These are phyloP conservation scores for Yamagishiella unicocca DNA, from an alignment of 139 green algal species.

Conservation along the genomic window DNA sequence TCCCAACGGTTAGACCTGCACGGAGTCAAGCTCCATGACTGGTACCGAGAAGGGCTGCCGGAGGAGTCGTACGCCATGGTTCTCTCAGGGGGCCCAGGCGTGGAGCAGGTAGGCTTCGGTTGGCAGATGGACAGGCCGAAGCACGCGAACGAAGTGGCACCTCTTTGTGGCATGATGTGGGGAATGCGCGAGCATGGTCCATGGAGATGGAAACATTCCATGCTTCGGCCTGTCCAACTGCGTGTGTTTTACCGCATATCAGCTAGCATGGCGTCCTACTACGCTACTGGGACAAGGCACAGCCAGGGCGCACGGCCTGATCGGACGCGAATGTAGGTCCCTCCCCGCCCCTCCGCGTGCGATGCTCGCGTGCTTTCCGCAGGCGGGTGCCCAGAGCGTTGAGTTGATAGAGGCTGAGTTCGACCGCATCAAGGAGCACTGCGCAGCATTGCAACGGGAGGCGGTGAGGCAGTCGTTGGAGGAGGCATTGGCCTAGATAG, in stretches of 20 bases:
- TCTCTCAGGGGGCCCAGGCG: neutral
- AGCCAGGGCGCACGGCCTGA: too few relatives aligned
- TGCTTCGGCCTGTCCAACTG: too few relatives aligned
- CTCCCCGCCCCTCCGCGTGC: neutral
- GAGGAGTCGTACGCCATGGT: slow-evolving; percentile 38
- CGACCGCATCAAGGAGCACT: slow-evolving; percentile 5
- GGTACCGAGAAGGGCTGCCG: slow-evolving; percentile 59
- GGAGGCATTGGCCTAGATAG: too few relatives aligned
- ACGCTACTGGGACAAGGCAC: neutral
- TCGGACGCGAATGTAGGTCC: neutral
- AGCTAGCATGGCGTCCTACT: neutral
- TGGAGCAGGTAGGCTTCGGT: neutral
- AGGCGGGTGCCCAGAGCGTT: slow-evolving; percentile 18
- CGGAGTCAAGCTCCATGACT: slow-evolving; percentile 61
- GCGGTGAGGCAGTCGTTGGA: neutral
- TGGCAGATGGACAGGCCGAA: neutral
- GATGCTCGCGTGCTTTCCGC: neutral
- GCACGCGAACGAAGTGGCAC: neutral
- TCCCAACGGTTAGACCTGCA: slow-evolving; percentile 62
- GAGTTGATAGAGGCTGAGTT: slow-evolving; percentile 37
- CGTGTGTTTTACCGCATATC: neutral
- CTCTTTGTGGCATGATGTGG: too few relatives aligned
- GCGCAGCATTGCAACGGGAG: neutral
- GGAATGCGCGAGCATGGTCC: too few relatives aligned
- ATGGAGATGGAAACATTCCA: too few relatives aligned